A percentile compares a stretch with the other conserved stretches of the same genome.
Evolutionary conservation across 2,329 filamentous ascomycete genomes (phyloP).

Genomic region (Penicillium sp.): DNA sequence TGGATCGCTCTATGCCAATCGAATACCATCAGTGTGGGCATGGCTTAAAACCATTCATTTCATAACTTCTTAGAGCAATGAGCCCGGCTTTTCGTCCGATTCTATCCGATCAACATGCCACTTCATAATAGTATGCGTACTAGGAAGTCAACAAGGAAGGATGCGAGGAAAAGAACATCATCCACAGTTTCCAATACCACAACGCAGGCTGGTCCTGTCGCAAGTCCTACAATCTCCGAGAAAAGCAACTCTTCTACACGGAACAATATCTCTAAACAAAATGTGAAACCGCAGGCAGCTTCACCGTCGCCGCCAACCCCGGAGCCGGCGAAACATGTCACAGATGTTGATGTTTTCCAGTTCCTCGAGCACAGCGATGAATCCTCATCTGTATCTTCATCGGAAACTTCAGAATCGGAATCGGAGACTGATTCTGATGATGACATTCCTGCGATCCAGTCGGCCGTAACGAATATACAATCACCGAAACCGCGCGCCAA

Average conservation of each 20-base stretch:
- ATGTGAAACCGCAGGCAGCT: conserved; percentile 18
- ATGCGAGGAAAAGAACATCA: conserved; percentile 25
- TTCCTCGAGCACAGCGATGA: conserved; percentile 34
- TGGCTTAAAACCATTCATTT: conserved; percentile 2
- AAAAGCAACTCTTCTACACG: conserved; percentile 15
- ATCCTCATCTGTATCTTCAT: conserved; percentile 18
- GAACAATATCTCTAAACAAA: conserved; percentile 15
- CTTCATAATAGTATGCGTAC: conserved; percentile 24
- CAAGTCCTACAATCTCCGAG: conserved; percentile 16
- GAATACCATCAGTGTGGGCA: not conserved
- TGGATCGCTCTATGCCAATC: conserved; percentile 8
- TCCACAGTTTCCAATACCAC: conserved; percentile 28
- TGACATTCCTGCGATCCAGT: conserved; percentile 6
- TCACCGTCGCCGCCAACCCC: conserved; percentile 4
- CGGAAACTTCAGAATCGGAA: conserved; percentile 19
- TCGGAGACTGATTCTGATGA: conserved; percentile 13
- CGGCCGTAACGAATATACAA: conserved; percentile 19
- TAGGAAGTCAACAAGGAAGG: conserved; percentile 31
- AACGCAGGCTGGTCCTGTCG: conserved; percentile 21
- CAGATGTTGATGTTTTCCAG: conserved; percentile 45
- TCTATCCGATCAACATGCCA: conserved; percentile 29
- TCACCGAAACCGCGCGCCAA: conserved; percentile 21
- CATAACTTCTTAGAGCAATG: conserved; percentile 14
- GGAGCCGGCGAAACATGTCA: conserved; percentile 22
- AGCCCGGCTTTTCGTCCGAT: conserved; percentile 11